Evolutionary conservation across 306 rosid genomes (phyloP), one percentile per base, ranked within the genome.

Genomic region (Cicer yamashitae): DNA sequence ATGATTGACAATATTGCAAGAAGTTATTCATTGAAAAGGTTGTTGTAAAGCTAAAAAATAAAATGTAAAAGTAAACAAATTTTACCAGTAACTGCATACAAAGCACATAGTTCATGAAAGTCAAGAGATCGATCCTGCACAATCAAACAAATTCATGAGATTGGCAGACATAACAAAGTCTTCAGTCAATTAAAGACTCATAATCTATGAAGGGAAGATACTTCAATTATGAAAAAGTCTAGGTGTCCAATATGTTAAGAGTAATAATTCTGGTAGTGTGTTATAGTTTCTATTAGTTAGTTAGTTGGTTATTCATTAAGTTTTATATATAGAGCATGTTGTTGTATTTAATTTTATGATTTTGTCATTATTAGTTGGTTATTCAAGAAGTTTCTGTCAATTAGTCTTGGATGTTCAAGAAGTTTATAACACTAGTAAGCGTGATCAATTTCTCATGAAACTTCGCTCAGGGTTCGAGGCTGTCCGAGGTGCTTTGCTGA

Each of bases 111-210:
- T 79, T 89, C 96, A 8, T 86, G 90, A 75, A 94, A 94, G 86
- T 94, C 98, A 62, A 94, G 96, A 13, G 97, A 94, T 41, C 96
- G 96, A 54, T 94, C 98, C 98, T 94, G 98, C 68, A 67, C 54
- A 74, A 40, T 77, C 37, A 45, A 67, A 75, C 59, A 59, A 43
- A 74, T 56, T 10, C 30, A 17, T 81, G 53, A 72, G 57, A 69
- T 18, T 70, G 64, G 75, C 89, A 56, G 85, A 75, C 84, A 66
- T 73, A 34, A 72, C 9, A 51, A 73, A 53, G 71, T 63, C 50
- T 4, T 63, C 50, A 9, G 50, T 87, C 11, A 64, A 22, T 65
- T 40, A 3, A 52, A n/a, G 7, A 70, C 20, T 61, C 45, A 13
- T 68, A 64, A 43, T 44, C 66, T 12, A 30, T 59, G 44, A 59